These are phyloP conservation scores for Xylaria sp. DNA, from an alignment of 2,329 filamentous ascomycete genomes.

Conservation along the genomic window DNA sequence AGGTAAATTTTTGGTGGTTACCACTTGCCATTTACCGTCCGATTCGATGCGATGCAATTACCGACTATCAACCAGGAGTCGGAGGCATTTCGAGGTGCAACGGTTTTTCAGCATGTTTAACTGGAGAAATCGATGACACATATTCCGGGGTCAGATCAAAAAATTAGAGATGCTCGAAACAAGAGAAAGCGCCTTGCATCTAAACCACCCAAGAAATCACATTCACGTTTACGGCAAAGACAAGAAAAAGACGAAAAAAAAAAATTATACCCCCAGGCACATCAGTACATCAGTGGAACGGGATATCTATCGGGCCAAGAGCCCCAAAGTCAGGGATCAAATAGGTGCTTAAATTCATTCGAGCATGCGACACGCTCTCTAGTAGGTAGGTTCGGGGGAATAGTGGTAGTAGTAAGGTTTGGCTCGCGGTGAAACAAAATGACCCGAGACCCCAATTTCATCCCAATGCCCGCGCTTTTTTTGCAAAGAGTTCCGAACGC, in stretches of 20 bases:
- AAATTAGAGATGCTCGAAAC: neutral
- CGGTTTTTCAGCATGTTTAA: too few relatives aligned
- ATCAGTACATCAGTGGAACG: neutral
- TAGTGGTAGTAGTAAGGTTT: constrained; percentile 19
- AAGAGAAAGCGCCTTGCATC: neutral
- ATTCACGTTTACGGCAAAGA: neutral
- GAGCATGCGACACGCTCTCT: constrained; percentile 24
- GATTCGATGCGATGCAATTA: too few relatives aligned
- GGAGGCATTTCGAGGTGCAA: too few relatives aligned
- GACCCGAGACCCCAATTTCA: constrained; percentile 17
- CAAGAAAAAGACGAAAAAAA: too few relatives aligned
- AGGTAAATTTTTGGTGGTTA: too few relatives aligned
- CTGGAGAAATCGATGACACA: too few relatives aligned
- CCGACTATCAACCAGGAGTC: too few relatives aligned
- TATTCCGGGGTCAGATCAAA: neutral
- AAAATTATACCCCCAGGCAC: too few relatives aligned
- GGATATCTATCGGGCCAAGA: neutral
- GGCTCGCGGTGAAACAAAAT: constrained; percentile 17
- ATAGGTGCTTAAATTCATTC: constrained; percentile 25
- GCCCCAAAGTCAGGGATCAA: constrained; percentile 5
- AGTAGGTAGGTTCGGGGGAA: constrained; percentile 16
- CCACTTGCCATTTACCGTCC: too few relatives aligned
- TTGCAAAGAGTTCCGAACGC: constrained; percentile 20
- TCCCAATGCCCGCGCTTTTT: constrained; percentile 17
- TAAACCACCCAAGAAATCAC: neutral